Percentiles rank a stretch among this genome's conserved stretches.
phyloP scores from a whole-genome alignment of 2,329 filamentous ascomycete species.

The Aspergillus niger region DNA sequence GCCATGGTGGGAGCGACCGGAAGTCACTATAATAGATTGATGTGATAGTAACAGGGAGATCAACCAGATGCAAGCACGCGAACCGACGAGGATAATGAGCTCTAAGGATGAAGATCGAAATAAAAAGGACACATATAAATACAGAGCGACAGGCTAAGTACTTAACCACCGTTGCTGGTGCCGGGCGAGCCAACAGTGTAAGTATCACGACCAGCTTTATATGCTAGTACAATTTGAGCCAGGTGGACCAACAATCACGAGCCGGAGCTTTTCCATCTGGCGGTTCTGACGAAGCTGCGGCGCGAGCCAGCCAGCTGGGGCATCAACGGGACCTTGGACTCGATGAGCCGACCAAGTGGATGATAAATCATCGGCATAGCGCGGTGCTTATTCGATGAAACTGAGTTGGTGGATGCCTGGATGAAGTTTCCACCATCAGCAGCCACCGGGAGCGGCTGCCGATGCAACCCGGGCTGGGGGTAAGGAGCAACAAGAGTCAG shows the following conservation, averaged over 20 bases:
- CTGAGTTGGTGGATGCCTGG: neutral
- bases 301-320: neutral
- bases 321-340: neutral
- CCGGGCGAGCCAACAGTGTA: no score
- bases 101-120: no score
- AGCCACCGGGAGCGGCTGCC: neutral
- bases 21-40: neutral
- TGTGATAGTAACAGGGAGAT: neutral
- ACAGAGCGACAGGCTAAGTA: neutral
- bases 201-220: neutral
- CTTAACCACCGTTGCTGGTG: no score
- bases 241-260: neutral
- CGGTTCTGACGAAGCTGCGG: neutral
- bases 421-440: neutral
- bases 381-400: neutral
- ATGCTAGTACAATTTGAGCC: neutral
- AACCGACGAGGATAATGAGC: neutral
- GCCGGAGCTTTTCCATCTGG: neutral
- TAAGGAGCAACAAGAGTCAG: neutral
- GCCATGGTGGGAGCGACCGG: conserved; percentile 3
- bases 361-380: no score
- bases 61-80: neutral
- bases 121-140: neutral
- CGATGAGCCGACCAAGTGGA: no score
- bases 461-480: neutral